phyloP scores from a whole-genome alignment of 2,329 filamentous ascomycete species.

The Colletotrichum cordylinicola region DNA sequence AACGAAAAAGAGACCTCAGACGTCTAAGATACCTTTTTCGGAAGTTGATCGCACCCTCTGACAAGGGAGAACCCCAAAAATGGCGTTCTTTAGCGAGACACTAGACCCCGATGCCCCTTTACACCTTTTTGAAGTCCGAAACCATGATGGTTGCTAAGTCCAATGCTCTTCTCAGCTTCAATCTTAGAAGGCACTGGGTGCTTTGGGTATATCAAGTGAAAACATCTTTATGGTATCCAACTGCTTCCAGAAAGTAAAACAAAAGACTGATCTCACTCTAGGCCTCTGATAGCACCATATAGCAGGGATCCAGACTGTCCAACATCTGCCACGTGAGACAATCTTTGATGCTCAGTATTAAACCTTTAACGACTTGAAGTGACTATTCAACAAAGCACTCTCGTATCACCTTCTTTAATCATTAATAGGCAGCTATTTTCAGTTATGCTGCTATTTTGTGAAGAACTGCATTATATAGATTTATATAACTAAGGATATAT shows the following conservation, averaged over 20 bases:
- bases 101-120: not conserved
- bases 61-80: not conserved
- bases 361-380: not conserved
- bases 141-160: not conserved
- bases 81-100: not conserved
- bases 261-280: not conserved
- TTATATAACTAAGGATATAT: no score
- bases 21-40: not conserved
- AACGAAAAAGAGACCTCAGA: accelerated
- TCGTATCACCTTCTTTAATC: not conserved
- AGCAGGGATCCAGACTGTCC: not conserved
- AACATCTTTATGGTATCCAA: not conserved
- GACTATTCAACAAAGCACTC: accelerated
- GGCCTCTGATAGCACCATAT: not conserved
- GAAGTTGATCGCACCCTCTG: not conserved
- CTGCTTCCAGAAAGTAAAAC: not conserved
- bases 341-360: accelerated
- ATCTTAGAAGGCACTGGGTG: not conserved
- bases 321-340: not conserved
- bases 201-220: not conserved
- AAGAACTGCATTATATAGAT: no score
- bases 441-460: no score
- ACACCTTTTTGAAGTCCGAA: not conserved
- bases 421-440: accelerated
- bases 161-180: accelerated